Base-by-base conservation (phyloP, 441 rosid genomes). In the Macaranga tanarius region DNA sequence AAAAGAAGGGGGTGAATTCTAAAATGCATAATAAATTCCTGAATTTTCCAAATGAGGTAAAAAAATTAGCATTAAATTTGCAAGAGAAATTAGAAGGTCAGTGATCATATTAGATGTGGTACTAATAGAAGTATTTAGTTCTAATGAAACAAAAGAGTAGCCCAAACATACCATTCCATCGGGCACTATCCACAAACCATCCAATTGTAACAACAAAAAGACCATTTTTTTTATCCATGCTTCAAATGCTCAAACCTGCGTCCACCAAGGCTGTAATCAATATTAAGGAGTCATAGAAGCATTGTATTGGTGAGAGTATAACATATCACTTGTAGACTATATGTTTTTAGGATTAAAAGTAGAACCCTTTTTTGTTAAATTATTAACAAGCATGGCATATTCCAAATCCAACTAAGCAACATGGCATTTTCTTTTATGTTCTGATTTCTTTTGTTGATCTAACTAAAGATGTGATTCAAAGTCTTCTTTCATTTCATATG, bases 181-280 rank as follows among this genome's bases (percentile, higher is more conserved):
- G 83, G 75, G 92, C 99, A 57, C 99, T 91, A 66, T 96, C 99
- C 54, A 93, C 98, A 82, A 96, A 92, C 99, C 99, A 96, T 65
- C 92, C 97, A 52, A 96, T 85, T 6, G 94, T 89, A 62, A 96
- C 98, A 73, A 96, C 77, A 76, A 80, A 88, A 62, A 96, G 93
- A 74, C 94, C 96, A 56, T 81, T 87, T 85, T 81, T n/a, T 90
- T n/a, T 88, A 80, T 68, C 98, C 99, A 84, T 93, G 93, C 81
- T 89, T 93, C 81, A 90, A 65, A 64, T 96, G 97, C 83, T 91
- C 98, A 77, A 88, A 88, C 86, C 93, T 93, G 11, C 92, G 92
- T 68, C 99, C 97, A 59, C 91, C 87, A 51, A 81, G 77, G 83
- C 97, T 96, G 99, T 93, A 81, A 62, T 28, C 54, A 59, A 58